A percentile compares a stretch with the other conserved stretches of the same genome.
Evolutionary conservation across 352 stramenopile species (phyloP).

Genomic region (Globisporangium canariense): DNA sequence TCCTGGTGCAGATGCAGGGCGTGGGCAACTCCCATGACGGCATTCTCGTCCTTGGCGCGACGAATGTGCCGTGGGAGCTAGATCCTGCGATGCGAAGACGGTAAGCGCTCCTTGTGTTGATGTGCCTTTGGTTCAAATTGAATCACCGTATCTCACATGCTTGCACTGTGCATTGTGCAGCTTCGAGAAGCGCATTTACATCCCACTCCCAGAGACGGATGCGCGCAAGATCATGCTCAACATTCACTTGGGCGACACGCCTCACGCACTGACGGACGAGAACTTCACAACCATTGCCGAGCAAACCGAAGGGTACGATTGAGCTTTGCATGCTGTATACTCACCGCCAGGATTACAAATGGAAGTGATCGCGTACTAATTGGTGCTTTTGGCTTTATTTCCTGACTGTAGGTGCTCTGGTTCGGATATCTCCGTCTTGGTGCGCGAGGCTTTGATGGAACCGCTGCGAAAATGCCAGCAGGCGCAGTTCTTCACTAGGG

Average conservation of each 20-base stretch:
- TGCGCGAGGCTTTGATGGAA: constrained; percentile 97
- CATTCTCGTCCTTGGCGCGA: constrained; percentile 95
- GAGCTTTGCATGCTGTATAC: background rate
- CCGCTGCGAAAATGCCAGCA: constrained; percentile 96
- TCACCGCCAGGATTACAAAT: background rate
- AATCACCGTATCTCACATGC: constrained; percentile 13
- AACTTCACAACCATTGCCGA: constrained; percentile 94
- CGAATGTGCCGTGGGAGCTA: constrained; percentile 98
- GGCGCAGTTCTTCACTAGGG: constrained; percentile 89
- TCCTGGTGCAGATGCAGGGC: constrained; percentile 98
- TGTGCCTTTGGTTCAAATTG: background rate
- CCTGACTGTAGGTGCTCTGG: constrained; percentile 73
- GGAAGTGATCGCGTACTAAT: background rate
- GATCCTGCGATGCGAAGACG: constrained; percentile 95
- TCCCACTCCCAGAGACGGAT: constrained; percentile 93
- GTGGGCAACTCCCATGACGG: constrained; percentile 89
- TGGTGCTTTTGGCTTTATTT: background rate
- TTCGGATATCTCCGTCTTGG: constrained; percentile 96
- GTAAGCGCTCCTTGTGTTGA: constrained; percentile 28
- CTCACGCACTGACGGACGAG: constrained; percentile 89
- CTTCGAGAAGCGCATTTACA: constrained; percentile 99
- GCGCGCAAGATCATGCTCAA: constrained; percentile 95
- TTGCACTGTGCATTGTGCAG: constrained; percentile 25
- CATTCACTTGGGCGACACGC: constrained; percentile 97
- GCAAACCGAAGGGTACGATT: constrained; percentile 88